Evolutionary conservation across 768 basidiomycete species (phyloP), one percentile per base, ranked within the genome.

Genomic region (Amanita pseudoporphyria): DNA sequence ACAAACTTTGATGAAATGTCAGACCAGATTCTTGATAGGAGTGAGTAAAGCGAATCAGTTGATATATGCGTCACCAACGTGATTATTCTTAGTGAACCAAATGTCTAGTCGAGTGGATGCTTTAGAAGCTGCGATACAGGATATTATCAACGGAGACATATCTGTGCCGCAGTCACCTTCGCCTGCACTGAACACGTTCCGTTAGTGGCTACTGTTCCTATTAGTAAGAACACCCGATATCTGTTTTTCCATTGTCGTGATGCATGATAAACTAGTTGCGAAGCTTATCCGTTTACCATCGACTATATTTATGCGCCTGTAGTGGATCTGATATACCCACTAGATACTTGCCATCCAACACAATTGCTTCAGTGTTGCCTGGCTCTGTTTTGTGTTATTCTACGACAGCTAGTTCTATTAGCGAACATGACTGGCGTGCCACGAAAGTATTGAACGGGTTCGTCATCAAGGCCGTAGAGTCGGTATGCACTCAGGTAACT

Each of bases 1-100:
- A 58, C 77, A 42, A 88, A 88, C 54, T 95, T 96, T 58, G 90
- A 95, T 57, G 86, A 91, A 46, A 94, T 94, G 90, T 94, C 91
- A 28, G 73, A 73, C 16, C 87, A 94, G 62, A 88, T 96, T 54
- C 73, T 95, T 53, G 84, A 88, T 51, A 74, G 84, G 58, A 89
- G 87, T 90, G 60, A 57, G 84, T 74, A 35, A 49, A 39, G 47
- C 47, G 19, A 18, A 38, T 26, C 19, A 35, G 28, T 56, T 55
- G 46, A 44, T 47, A 46, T n/a, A 13, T 19, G 4, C 32, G 13
- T 13, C 19, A 38, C 10, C 19, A 52, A 19, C 47, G 31, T 30
- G 41, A 33, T n/a, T 24, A 31, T 47, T 45, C 18, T 31, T 60
- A 95, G 93, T 96, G 93, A 78, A 70, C 49, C 86, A 91, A 58